Percentiles rank a stretch among this genome's conserved stretches.
phyloP scores from a whole-genome alignment of 345 rosid species.

The Cardiospermum halicacabum region DNA sequence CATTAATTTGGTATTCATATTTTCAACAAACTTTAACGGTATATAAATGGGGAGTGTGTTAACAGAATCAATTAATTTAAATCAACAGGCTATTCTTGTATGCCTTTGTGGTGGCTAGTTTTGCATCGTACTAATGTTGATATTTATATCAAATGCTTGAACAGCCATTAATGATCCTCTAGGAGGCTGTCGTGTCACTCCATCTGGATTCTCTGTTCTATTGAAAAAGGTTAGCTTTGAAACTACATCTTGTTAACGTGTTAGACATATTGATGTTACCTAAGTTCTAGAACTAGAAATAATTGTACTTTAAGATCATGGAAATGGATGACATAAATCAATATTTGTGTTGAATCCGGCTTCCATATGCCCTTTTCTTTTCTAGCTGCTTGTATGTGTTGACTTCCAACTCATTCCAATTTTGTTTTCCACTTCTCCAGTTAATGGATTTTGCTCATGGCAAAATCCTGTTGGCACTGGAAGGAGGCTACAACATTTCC shows the following conservation, averaged over 20 bases:
- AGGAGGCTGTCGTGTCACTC: constrained; percentile 81
- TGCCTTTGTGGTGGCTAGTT: constrained; percentile 2
- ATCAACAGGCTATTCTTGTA: no score
- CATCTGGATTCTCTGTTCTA: constrained; percentile 77
- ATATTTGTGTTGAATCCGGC: not conserved
- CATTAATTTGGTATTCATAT: no score
- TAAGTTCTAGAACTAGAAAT: constrained; percentile 1
- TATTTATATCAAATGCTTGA: constrained; percentile 19
- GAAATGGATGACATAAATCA: not conserved
- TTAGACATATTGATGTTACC: not conserved
- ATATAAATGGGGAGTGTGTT: no score
- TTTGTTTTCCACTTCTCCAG: constrained; percentile 30
- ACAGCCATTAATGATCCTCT: constrained; percentile 86
- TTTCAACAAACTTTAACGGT: no score
- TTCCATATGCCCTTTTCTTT: not conserved
- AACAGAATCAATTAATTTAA: no score
- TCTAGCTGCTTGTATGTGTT: not conserved
- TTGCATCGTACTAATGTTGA: not conserved
- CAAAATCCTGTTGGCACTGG: constrained; percentile 77
- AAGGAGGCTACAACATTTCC: constrained; percentile 90
- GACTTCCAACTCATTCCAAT: not conserved
- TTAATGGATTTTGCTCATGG: constrained; percentile 83
- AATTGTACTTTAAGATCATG: not conserved
- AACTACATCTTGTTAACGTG: not conserved
- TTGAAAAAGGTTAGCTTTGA: constrained; percentile 56